Conservation (phyloP, 441 rosid species). For the Breynia disticha region DNA sequence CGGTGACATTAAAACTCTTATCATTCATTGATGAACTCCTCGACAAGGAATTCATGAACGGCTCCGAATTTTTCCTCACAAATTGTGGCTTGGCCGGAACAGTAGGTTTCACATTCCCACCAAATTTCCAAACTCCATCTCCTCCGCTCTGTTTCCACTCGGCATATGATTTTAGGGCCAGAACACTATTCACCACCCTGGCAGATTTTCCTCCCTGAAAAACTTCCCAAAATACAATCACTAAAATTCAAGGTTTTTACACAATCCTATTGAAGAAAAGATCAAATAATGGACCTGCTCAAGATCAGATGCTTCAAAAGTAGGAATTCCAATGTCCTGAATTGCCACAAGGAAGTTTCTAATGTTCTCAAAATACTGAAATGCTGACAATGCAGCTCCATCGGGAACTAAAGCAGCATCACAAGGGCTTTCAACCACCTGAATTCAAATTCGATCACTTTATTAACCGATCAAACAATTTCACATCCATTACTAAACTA, state of each 20-base stretch:
- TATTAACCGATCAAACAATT: not conserved
- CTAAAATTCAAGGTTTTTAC: too few relatives aligned
- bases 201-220: conserved; percentile 87
- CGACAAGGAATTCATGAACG: conserved; percentile 60
- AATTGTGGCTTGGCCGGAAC: conserved; percentile 44
- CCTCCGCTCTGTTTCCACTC: conserved; percentile 94
- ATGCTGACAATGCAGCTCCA: conserved; percentile 94
- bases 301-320: conserved; percentile 95
- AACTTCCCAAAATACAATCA: too few relatives aligned
- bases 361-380: conserved; percentile 93
- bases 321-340: conserved; percentile 72
- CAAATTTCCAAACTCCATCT: conserved; percentile 84
- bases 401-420: conserved; percentile 75
- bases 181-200: conserved; percentile 74
- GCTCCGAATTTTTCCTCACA: conserved; percentile 76
- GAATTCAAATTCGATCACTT: conserved; percentile 2
- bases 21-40: conserved; percentile 57
- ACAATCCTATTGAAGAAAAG: too few relatives aligned
- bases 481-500: not conserved
- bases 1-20: conserved; percentile 27
- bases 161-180: conserved; percentile 74
- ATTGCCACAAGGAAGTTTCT: conserved; percentile 90
- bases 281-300: conserved; percentile 53
- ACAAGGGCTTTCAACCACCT: conserved; percentile 88
- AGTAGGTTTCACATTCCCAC: conserved; percentile 62